Conservation (phyloP, 768 basidiomycete genomes). For the Xerocomus brunneocitrinus region DNA sequence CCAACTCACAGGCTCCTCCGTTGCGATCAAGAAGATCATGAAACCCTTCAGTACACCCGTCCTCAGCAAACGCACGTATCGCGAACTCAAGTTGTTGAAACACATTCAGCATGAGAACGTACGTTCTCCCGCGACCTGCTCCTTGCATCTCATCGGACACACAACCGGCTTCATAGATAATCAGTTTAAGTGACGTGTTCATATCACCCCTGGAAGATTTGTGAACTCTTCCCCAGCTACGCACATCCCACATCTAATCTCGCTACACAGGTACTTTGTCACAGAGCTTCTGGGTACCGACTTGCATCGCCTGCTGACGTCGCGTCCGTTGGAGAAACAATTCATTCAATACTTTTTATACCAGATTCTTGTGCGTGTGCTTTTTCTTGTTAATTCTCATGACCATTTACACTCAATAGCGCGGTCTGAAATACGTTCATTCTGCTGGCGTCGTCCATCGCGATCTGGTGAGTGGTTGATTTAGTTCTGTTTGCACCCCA, state of each 20-base stretch:
- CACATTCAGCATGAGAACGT: constrained; percentile 99
- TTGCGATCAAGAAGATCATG: constrained; percentile 99
- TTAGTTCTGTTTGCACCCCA: background rate
- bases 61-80: constrained; percentile 94
- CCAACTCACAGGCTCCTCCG: constrained; percentile 88
- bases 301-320: constrained; percentile 93
- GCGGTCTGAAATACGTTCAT: constrained; percentile 98
- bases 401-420: constrained; percentile 42
- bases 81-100: constrained; percentile 96
- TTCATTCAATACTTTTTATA: constrained; percentile 99
- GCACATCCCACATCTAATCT: background rate
- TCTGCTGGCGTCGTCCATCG: constrained; percentile 98
- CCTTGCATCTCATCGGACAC: constrained; percentile 5
- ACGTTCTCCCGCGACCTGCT: constrained; percentile 24
- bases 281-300: constrained; percentile 98
- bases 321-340: constrained; percentile 96
- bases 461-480: constrained; percentile 62
- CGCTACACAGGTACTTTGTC: constrained; percentile 81
- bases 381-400: background rate
- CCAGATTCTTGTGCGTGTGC: constrained; percentile 80
- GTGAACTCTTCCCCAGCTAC: constrained; percentile 42
- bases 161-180: constrained; percentile 57
- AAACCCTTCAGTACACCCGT: constrained; percentile 99
- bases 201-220: constrained; percentile 99
- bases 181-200: constrained; percentile 97